Evolutionary conservation across 345 rosid genomes (phyloP).

Genomic region (Gossypium herbaceum): DNA sequence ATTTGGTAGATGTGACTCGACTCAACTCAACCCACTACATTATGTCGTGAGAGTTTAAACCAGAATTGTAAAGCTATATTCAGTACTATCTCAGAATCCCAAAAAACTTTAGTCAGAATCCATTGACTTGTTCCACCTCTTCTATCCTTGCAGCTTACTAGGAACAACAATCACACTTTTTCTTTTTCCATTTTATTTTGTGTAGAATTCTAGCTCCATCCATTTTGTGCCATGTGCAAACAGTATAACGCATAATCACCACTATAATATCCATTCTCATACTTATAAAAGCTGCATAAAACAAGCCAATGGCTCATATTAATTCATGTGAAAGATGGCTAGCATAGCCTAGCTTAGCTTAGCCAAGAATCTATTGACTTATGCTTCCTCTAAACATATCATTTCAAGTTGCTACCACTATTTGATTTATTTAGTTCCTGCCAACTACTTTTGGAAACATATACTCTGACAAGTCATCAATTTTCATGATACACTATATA

Average conservation of each 20-base stretch:
- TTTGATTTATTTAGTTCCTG: background rate
- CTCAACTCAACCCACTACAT: background rate
- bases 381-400: background rate
- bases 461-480: background rate
- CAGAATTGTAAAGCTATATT: too few relatives aligned
- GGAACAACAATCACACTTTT: background rate
- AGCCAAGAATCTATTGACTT: too few relatives aligned
- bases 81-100: too few relatives aligned
- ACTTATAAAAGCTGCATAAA: background rate
- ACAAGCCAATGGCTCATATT: background rate
- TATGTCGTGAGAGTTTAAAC: too few relatives aligned
- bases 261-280: background rate
- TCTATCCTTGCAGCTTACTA: background rate
- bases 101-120: background rate
- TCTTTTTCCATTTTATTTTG: background rate
- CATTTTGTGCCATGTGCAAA: background rate
- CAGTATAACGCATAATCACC: background rate
- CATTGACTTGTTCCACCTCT: background rate
- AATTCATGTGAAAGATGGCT: background rate
- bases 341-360: too few relatives aligned
- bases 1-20: background rate
- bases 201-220: background rate
- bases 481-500: background rate
- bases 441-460: too few relatives aligned
- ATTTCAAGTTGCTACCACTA: background rate